Base-by-base conservation (phyloP, 176 grass and related monocot genomes). In the Aegilops umbellulata region DNA sequence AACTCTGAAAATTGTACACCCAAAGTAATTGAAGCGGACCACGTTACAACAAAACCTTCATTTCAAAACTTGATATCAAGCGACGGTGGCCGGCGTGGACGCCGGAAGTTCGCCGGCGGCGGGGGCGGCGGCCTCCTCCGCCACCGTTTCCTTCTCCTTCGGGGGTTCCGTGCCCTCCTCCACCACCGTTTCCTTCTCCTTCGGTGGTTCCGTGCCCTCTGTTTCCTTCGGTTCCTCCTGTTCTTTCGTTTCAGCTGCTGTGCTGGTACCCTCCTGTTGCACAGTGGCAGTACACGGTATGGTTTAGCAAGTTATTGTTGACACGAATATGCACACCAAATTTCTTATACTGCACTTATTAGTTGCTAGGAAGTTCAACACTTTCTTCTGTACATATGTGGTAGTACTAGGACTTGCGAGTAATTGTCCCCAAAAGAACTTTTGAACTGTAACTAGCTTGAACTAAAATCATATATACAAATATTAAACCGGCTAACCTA, bases 201-300 rank as follows among this genome's bases (percentile, higher is more conserved):
- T 64, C 9, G 27, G 26, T 0, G 34, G 49, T 5, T 20, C 76
- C 19, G 65, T 22, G 24, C 1, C 55, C 10, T 32, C 55, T 23
- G 61, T 25, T 31, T 24, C 38, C 27, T 74, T 53, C 0, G 38
- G 41, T 29, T 64, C 78, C 0, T 27, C 58, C 0, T 22, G 2
- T 35, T n/a, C 81, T 79, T 80, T 84, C 23, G 17, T 65, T 24
- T 74, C 87, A 19, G 58, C 65, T 12, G 16, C 2, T 46, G 73
- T 2, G 38, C 20, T 11, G 3, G 55, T 29, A 2, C 38, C 55
- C 49, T 65, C 74, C 81, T 88, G 55, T 70, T 11, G 5, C 22
- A 72, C 4, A 4, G n/a, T 49, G 0, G 15, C 44, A 60, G n/a
- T 5, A 31, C 35, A 29, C 2, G 2, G 27, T 2, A 29, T 29